Evolutionary conservation across 306 rosid genomes (phyloP), one percentile per base, ranked within the genome.

Genomic region (Mimosa bimucronata): DNA sequence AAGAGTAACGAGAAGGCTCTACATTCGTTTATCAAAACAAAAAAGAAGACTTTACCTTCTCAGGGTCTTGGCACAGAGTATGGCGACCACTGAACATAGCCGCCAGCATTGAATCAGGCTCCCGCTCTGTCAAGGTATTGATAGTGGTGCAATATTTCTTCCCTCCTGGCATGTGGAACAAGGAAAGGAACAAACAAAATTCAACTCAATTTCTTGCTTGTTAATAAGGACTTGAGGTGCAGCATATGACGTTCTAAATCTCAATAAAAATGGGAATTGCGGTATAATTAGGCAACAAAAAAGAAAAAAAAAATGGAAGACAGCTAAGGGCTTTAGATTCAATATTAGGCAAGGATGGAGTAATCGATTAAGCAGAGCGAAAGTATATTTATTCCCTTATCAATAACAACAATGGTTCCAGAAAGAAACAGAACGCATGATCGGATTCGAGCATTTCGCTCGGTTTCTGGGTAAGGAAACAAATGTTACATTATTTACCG

Each of bases 81-180:
- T 89, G 98, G 73, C 97, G 93, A 76, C 98, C 98, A 48, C 97
- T 91, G 83, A 92, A 94, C 97, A 94, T 91, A 45, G 97, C 98
- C 19, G 98, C 94, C 6, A 94, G 97, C 97, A 94, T 90, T 6
- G 97, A 94, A 86, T 91, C 90, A 19, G 98, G 97, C 38, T 94
- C 98, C 5, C 97, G 89, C 58, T 86, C 94, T 42, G 97, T 92
- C 81, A 94, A 79, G 21, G 98, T 94, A 77, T 87, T 91, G 41
- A 83, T 45, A 21, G 97, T 92, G 40, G 98, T 94, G 61, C 88
- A 88, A 75, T 90, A 92, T 79, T 92, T 94, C 87, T 88, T 88
- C 55, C 98, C 98, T 48, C 98, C 98, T 94, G 88, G 18, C 58
- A 77, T 64, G 10, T 10, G 16, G 15, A n/a, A 25, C 7, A 34